phyloP scores from a whole-genome alignment of 495 filamentous ascomycete species.

The Aspergillus olivimuriae region DNA sequence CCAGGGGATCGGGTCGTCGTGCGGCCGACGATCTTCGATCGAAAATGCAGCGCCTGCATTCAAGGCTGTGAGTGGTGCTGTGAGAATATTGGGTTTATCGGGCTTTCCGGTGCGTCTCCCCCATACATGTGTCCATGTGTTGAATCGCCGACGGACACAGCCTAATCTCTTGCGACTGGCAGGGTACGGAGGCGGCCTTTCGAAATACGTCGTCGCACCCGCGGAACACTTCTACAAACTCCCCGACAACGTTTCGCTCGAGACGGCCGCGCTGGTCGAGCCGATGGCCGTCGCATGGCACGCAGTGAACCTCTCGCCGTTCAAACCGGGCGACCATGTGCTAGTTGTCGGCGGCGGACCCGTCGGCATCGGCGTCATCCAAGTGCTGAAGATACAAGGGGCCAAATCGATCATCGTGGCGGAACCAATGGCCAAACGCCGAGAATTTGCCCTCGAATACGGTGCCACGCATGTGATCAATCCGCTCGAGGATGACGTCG shows the following conservation, averaged over 20 bases:
- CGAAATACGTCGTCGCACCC: too few relatives aligned
- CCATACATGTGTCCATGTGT: not conserved
- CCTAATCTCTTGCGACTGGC: too few relatives aligned
- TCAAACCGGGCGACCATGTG: slow-evolving; percentile 38
- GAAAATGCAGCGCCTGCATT: not conserved
- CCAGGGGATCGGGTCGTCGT: not conserved
- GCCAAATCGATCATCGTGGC: slow-evolving; percentile 46
- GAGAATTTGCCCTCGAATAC: not conserved
- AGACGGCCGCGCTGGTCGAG: slow-evolving; percentile 46
- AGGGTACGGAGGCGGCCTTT: too few relatives aligned
- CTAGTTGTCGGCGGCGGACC: slow-evolving; percentile 54
- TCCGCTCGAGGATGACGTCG: not conserved
- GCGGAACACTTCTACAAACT: too few relatives aligned
- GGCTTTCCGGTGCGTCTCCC: not conserved
- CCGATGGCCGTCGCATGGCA: slow-evolving; percentile 59
- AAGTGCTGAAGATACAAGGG: slow-evolving; percentile 43
- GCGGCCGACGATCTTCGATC: not conserved
- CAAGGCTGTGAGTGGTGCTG: too few relatives aligned
- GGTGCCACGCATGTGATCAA: slow-evolving; percentile 1
- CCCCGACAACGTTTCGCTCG: slow-evolving; percentile 13
- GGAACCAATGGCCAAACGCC: not conserved
- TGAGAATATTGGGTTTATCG: too few relatives aligned
- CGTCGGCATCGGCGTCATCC: slow-evolving; percentile 53
- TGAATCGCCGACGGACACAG: too few relatives aligned
- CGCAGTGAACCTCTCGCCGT: slow-evolving; percentile 44